phyloP scores from a whole-genome alignment of 306 rosid species.

The Fragaria vesca region DNA sequence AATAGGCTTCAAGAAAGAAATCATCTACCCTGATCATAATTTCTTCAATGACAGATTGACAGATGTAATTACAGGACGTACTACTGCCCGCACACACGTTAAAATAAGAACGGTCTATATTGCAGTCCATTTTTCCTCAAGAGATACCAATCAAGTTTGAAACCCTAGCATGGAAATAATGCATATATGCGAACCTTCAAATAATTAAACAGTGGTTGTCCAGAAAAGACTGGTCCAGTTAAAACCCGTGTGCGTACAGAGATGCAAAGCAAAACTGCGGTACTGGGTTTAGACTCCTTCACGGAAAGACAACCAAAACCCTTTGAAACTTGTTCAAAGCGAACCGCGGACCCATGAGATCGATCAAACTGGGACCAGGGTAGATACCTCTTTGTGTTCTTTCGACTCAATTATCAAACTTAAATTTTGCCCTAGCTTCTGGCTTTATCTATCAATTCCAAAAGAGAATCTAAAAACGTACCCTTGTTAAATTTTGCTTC shows the following conservation, averaged over 20 bases:
- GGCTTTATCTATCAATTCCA: not conserved
- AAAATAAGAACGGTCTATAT: not conserved
- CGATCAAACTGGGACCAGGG: conserved; percentile 29
- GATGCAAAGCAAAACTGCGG: not conserved
- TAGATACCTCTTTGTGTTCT: not conserved
- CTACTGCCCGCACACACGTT: not conserved
- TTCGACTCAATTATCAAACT: not conserved
- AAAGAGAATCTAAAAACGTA: conserved; percentile 9
- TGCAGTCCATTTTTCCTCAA: not conserved
- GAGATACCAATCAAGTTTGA: not conserved
- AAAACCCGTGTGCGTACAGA: not conserved
- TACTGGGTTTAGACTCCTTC: not conserved
- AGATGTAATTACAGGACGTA: not conserved
- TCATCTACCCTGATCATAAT: not conserved
- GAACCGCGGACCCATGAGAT: conserved; percentile 19
- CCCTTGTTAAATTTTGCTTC: conserved; percentile 2
- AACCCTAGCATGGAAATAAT: not conserved
- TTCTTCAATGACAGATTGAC: not conserved
- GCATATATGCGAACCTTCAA: not conserved
- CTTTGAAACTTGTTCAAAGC: not conserved
- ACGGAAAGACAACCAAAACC: not conserved
- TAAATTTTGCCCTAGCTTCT: not conserved
- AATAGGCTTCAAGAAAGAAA: not conserved
- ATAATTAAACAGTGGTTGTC: not conserved
- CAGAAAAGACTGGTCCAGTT: not conserved